phyloP scores from a whole-genome alignment of 2,329 filamentous ascomycete species.

The Alternaria gaisen region DNA sequence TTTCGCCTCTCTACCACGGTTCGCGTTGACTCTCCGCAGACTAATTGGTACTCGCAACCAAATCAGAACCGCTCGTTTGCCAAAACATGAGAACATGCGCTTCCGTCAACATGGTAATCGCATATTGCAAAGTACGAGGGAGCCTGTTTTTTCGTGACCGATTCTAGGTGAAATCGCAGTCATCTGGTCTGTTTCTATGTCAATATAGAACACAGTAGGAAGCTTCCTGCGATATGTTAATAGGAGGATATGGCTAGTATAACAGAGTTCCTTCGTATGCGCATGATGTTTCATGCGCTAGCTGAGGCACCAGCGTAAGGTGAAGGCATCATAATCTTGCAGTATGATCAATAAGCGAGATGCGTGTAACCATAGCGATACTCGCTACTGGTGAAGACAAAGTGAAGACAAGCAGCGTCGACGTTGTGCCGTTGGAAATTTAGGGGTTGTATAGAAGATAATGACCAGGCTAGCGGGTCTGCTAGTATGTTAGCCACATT shows the following conservation, averaged over 20 bases:
- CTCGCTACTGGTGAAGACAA: too few species aligned
- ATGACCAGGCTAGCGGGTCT: too few species aligned
- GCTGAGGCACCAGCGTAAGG: too few species aligned
- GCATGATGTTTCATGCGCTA: not conserved
- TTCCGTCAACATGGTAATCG: not conserved
- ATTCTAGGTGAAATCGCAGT: not conserved
- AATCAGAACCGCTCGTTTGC: not conserved
- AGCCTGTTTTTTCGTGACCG: not conserved
- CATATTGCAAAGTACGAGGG: not conserved
- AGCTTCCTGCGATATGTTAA: not conserved
- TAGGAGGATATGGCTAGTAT: not conserved
- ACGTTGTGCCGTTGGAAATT: too few species aligned
- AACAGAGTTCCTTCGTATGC: not conserved
- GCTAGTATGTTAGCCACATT: too few species aligned
- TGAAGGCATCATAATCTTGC: too few species aligned
- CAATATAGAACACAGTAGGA: not conserved
- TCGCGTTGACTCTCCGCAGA: not conserved
- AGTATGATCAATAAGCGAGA: too few species aligned
- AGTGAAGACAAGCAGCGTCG: too few species aligned
- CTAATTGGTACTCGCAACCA: not conserved
- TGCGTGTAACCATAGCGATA: too few species aligned
- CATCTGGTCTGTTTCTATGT: not conserved
- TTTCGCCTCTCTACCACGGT: not conserved
- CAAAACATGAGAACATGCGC: not conserved
- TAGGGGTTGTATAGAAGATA: too few species aligned